Percentiles rank a stretch among this genome's conserved stretches.
Conservation (phyloP, 352 stramenopile species). For the Pythium monospermum region DNA sequence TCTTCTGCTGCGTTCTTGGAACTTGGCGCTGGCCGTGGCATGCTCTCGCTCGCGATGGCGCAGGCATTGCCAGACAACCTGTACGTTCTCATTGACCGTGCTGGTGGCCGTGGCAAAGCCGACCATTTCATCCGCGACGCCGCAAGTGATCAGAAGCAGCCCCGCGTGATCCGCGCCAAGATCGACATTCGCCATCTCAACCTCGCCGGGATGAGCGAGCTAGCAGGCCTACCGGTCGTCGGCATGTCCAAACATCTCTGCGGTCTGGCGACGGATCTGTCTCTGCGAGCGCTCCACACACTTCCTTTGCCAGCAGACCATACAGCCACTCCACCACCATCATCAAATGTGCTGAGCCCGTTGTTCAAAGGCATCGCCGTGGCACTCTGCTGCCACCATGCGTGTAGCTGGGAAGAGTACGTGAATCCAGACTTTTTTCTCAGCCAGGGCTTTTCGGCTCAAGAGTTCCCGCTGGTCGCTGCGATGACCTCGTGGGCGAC, state of each 20-base stretch:
- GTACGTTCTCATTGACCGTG: conserved; percentile 76
- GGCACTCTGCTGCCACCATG: conserved; percentile 79
- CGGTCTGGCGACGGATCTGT: conserved; percentile 77
- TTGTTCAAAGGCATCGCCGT: conserved; percentile 56
- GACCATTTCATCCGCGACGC: conserved; percentile 55
- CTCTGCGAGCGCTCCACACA: conserved; percentile 62
- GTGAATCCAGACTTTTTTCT: conserved; percentile 57
- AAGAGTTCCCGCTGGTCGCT: conserved; percentile 58
- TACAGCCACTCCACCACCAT: neutral
- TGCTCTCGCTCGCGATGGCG: conserved; percentile 74
- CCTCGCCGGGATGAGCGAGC: conserved; percentile 55
- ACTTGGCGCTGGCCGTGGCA: conserved; percentile 66
- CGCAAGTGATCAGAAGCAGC: conserved; percentile 15
- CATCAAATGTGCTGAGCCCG: conserved; percentile 20
- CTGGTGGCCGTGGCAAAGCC: conserved; percentile 65
- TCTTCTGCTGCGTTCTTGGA: conserved; percentile 51
- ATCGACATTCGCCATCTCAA: conserved; percentile 86
- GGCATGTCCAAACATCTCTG: conserved; percentile 87
- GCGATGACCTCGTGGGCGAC: conserved; percentile 80
- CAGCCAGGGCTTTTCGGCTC: conserved; percentile 40
- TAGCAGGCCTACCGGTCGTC: conserved; percentile 44
- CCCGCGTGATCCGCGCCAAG: conserved; percentile 53
- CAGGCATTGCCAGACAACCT: conserved; percentile 54
- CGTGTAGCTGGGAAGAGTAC: conserved; percentile 72
- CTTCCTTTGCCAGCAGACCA: conserved; percentile 19